Evolutionary conservation across 441 rosid species (phyloP).

Genomic region (Populus hybrid): DNA sequence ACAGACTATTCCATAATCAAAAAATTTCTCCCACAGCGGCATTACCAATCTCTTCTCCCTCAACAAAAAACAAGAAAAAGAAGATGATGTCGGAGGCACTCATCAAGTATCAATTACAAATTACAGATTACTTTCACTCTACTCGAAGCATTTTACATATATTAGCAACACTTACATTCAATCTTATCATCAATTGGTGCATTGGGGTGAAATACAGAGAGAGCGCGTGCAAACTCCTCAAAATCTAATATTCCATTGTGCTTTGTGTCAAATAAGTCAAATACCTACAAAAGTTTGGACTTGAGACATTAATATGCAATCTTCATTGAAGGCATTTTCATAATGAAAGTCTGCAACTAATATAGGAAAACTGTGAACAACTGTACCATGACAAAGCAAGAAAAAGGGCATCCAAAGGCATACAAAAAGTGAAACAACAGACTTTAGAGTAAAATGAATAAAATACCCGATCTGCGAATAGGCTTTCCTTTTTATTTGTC

Average conservation of each 20-base stretch:
- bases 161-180: constrained; percentile 29
- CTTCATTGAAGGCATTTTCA: not conserved
- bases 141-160: not conserved
- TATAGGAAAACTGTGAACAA: not conserved
- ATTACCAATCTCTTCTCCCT: not conserved
- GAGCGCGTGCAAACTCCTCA: constrained; percentile 88
- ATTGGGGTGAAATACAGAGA: constrained; percentile 84
- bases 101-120: not conserved
- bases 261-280: constrained; percentile 82
- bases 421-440: not conserved
- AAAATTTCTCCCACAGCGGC: not conserved
- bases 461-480: constrained; percentile 84
- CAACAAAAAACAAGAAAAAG: constrained; percentile 1
- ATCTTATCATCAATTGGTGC: constrained; percentile 84
- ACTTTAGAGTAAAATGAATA: constrained; percentile 2
- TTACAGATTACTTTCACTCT: not conserved
- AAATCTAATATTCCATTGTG: constrained; percentile 90
- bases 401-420: not conserved
- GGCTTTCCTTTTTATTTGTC: constrained; percentile 84
- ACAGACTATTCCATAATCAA: not conserved
- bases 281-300: constrained; percentile 49
- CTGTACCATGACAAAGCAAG: not conserved
- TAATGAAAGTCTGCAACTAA: not conserved
- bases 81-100: not conserved
- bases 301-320: not conserved